Evolutionary conservation across 805 yeast genomes (phyloP).

Genomic region (Candida takata): DNA sequence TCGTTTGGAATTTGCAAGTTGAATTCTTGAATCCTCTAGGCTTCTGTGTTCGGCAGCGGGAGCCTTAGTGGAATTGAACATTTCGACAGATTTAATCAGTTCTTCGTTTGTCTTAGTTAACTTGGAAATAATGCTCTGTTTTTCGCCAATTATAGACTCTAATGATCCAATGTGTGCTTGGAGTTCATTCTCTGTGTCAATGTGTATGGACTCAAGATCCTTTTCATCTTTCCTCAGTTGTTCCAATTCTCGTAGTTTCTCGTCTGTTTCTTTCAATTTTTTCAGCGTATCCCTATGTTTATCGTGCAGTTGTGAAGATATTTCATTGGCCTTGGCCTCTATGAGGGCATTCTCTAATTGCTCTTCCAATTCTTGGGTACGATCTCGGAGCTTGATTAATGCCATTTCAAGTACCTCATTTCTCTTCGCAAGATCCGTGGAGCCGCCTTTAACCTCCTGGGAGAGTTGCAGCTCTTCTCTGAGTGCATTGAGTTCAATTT

Average conservation of each 20-base stretch:
- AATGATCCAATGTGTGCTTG: slow-evolving; percentile 29
- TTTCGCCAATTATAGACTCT: slow-evolving; percentile 15
- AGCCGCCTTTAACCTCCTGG: slow-evolving; percentile 6
- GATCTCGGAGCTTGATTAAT: slow-evolving; percentile 27
- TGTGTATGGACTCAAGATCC: slow-evolving; percentile 39
- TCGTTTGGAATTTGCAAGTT: slow-evolving; percentile 1
- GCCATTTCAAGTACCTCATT: slow-evolving; percentile 38
- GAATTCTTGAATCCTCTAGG: slow-evolving; percentile 5
- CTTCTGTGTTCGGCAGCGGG: not conserved
- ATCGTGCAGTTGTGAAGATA: slow-evolving; percentile 28
- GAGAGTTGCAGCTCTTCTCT: slow-evolving; percentile 16
- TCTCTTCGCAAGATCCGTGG: slow-evolving; percentile 16
- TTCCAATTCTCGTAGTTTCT: slow-evolving; percentile 37
- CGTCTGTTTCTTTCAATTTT: slow-evolving; percentile 28
- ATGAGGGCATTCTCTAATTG: slow-evolving; percentile 24
- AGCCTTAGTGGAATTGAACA: not conserved
- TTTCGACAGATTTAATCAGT: slow-evolving; percentile 9
- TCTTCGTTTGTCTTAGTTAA: slow-evolving; percentile 14
- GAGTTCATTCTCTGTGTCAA: slow-evolving; percentile 37
- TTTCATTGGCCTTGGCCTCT: slow-evolving; percentile 23
- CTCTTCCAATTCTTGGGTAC: slow-evolving; percentile 24
- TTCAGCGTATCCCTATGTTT: slow-evolving; percentile 29
- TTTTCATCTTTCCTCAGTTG: slow-evolving; percentile 44
- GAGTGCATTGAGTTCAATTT: slow-evolving; percentile 6
- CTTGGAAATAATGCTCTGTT: slow-evolving; percentile 6